phyloP scores from a whole-genome alignment of 306 rosid species.

The Dicorynia guianensis region DNA sequence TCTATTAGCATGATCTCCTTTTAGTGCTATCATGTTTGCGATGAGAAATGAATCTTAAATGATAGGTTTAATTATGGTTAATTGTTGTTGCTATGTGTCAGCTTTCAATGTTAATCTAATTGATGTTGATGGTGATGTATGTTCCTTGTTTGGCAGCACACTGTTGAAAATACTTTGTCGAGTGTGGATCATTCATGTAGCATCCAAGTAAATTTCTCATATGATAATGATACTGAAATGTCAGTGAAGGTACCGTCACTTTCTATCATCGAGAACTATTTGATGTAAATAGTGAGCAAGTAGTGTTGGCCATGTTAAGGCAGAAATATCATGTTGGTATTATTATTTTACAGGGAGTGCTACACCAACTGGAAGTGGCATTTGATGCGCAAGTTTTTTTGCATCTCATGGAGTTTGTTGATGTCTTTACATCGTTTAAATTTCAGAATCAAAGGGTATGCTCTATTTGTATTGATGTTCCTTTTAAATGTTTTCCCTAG shows the following conservation, averaged over 20 bases:
- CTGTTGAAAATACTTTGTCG: conserved; percentile 45
- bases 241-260: conserved; percentile 67
- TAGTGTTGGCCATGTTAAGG: conserved; percentile 38
- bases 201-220: conserved; percentile 65
- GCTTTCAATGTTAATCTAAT: not conserved
- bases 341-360: conserved; percentile 62
- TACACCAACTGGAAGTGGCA: conserved; percentile 72
- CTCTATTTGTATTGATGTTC: not conserved
- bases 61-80: not conserved
- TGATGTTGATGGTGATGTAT: conserved; percentile 22
- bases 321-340: conserved; percentile 9
- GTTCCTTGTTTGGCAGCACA: conserved; percentile 61
- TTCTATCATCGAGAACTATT: conserved; percentile 27
- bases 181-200: conserved; percentile 55
- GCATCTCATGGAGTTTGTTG: conserved; percentile 59
- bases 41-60: conserved; percentile 13
- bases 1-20: not conserved
- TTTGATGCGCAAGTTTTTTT: conserved; percentile 57
- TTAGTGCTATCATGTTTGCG: not conserved
- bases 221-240: conserved; percentile 55
- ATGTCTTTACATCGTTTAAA: conserved; percentile 61
- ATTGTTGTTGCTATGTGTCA: not conserved
- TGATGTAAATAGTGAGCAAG: conserved; percentile 33
- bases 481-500: not conserved
- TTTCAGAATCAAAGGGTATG: conserved; percentile 84